Evolutionary conservation across 345 rosid species (phyloP), one percentile per base, ranked within the genome.

Genomic region (Syzygium jambos): DNA sequence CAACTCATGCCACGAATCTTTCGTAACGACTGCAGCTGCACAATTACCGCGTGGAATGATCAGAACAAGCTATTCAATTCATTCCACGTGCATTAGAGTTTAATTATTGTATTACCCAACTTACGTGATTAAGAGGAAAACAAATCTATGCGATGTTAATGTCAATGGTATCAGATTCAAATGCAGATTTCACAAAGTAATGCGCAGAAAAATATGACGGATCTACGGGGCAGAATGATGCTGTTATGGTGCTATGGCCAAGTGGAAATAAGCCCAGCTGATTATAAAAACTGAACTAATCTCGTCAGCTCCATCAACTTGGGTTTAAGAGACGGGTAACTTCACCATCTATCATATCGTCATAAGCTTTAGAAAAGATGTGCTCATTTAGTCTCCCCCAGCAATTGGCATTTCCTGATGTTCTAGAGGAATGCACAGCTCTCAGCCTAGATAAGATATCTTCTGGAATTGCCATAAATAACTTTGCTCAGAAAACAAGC

Each of bases 21-120:
- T 88, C 15, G 95, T 93, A 85, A 95, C 93, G 78, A 86, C 93
- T 52, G 92, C 87, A 85, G 98, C 99, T 95, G 93, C 92, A 90
- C 27, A 38, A 73, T 73, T 73, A 73, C 49, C 10, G 49, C 8
- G 0, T 73, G 27, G 27, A 73, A 73, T 38, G 82, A 38, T 73
- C 27, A 73, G 27, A 38, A 38, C 6, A 49, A 73, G 82, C 82
- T 73, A 38, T 73, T 73, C 82, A 38, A 73, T 73, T 73, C 82
- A 34, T 73, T 73, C 49, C 46, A 73, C 25, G 2, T 19, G 49
- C 82, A 38, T 73, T 38, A 73, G 82, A 43, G 82, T 49, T 38
- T 73, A 9, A 73, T 13, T 38, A 73, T 38, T 25, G 82, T 19
- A 73, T 73, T 38, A 73, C 25, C 49, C 82, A 38, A 73, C 49